Base-by-base conservation (phyloP, 257 asterid genomes). In the Ballota nigra region DNA sequence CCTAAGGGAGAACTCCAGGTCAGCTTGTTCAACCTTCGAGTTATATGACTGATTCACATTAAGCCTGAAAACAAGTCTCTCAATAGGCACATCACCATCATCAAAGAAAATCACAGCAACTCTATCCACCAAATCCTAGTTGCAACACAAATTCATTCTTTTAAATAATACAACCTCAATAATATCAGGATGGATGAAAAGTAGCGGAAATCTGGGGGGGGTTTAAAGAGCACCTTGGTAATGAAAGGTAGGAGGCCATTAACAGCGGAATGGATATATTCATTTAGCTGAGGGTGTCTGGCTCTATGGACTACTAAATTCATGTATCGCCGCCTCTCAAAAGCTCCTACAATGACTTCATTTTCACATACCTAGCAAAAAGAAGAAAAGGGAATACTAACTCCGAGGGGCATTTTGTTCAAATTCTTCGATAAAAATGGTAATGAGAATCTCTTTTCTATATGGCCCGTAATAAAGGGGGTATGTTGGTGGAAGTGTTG, bases 91-190 rank as follows among this genome's bases (percentile, higher is more conserved):
- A 26, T 73, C 79, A 53, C 75, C 86, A 34, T 68, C 79, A 63
- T 79, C 81, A 56, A 84, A 85, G 85, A 93, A 90, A 47, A 87
- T 84, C 60, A 90, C 94, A 6, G 86, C 97, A 23, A 93, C 89
- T 69, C 98, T 89, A 81, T 93, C 98, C 74, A 93, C 96, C 80
- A 85, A 78, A 22, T 90, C 97, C 98, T 91, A 78, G 38, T 74
- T 22, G 52, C 22, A 72, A 19, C 20, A 65, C 4, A 19, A 73
- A 7, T 3, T 13, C 47, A 20, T 8, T 15, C 2, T 31, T 11
- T 40, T 20, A 9, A 18, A 47, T 28, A 56, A 70, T 11, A 53
- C n/a, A 53, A 9, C 15, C 6, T 29, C 51, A 65, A 62, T 5
- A 43, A 53, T 51, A 15, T 43, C 40, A 23, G 13, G 63, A 18